phyloP scores from a whole-genome alignment of 2,329 filamentous ascomycete species.

The Phialophora expanda region DNA sequence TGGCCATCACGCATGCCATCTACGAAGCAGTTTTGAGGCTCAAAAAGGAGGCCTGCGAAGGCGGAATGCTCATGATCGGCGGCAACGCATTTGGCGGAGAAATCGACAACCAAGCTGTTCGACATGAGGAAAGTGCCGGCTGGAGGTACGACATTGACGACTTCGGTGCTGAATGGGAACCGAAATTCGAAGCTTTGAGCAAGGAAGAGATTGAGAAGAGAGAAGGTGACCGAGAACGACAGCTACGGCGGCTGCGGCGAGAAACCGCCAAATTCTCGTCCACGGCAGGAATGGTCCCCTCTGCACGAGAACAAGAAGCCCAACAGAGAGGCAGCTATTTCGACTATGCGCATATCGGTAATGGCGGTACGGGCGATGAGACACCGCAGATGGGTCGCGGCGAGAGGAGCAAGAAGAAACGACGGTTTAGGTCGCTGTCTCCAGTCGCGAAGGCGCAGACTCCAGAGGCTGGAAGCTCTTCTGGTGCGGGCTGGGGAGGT shows the following conservation, averaged over 20 bases:
- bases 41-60: slow-evolving; percentile 96
- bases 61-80: slow-evolving; percentile 75
- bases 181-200: slow-evolving; percentile 77
- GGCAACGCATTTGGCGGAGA: slow-evolving; percentile 62
- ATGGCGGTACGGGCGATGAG: slow-evolving; percentile 53
- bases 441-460: slow-evolving; percentile 77
- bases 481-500: slow-evolving; percentile 71
- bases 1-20: slow-evolving; percentile 92
- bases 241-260: slow-evolving; percentile 81
- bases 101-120: slow-evolving; percentile 86
- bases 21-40: slow-evolving; percentile 91
- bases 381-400: slow-evolving; percentile 83
- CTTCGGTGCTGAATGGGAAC: slow-evolving; percentile 82
- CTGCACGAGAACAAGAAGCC: slow-evolving; percentile 68
- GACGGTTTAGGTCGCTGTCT: slow-evolving; percentile 85
- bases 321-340: slow-evolving; percentile 63
- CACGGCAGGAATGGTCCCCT: slow-evolving; percentile 72
- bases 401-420: slow-evolving; percentile 93
- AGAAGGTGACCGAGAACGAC: slow-evolving; percentile 89
- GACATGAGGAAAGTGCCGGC: slow-evolving; percentile 76
- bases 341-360: slow-evolving; percentile 56
- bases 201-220: slow-evolving; percentile 98
- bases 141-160: slow-evolving; percentile 96
- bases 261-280: slow-evolving; percentile 94
- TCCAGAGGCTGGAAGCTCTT: slow-evolving; percentile 65